phyloP scores from a whole-genome alignment of 352 stramenopile genomes.

The Globisporangium spiculum region DNA sequence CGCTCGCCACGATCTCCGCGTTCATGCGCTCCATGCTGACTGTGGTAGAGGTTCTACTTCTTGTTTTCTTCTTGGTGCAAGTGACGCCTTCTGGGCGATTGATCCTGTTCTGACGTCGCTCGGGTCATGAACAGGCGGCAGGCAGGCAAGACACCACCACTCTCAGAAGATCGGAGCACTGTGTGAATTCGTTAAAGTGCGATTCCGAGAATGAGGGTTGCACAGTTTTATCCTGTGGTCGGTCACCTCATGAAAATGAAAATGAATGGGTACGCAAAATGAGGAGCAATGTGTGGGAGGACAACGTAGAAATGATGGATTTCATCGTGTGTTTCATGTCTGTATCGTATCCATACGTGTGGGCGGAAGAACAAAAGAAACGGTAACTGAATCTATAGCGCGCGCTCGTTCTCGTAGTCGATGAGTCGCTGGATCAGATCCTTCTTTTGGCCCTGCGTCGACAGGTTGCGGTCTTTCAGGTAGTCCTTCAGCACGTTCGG shows the following conservation, averaged over 20 bases:
- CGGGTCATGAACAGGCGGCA: not conserved
- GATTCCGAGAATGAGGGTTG: not conserved
- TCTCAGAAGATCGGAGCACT: constrained; percentile 8
- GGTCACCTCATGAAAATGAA: too few species aligned
- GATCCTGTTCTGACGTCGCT: not conserved
- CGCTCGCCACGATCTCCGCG: constrained; percentile 68
- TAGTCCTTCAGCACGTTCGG: constrained; percentile 87
- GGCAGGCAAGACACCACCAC: not conserved
- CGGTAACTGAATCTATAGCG: constrained; percentile 50
- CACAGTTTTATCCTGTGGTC: not conserved
- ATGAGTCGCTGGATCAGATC: constrained; percentile 87
- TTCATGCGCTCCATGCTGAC: constrained; percentile 56
- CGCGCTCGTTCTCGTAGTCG: constrained; percentile 84
- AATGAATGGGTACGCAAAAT: constrained; percentile 1
- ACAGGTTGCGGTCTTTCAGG: constrained; percentile 80
- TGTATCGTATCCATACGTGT: not conserved
- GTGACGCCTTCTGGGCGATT: not conserved
- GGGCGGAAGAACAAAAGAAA: constrained; percentile 4
- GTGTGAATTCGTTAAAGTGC: not conserved
- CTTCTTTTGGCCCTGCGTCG: constrained; percentile 88
- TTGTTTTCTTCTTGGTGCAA: not conserved
- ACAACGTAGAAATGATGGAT: not conserved
- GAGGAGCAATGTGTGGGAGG: not conserved
- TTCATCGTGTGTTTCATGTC: not conserved
- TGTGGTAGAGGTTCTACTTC: not conserved